A percentile compares a stretch with the other conserved stretches of the same genome.
These are phyloP conservation scores for Pisolithus marmoratus DNA, from an alignment of 768 basidiomycete species.

Conservation along the genomic window DNA sequence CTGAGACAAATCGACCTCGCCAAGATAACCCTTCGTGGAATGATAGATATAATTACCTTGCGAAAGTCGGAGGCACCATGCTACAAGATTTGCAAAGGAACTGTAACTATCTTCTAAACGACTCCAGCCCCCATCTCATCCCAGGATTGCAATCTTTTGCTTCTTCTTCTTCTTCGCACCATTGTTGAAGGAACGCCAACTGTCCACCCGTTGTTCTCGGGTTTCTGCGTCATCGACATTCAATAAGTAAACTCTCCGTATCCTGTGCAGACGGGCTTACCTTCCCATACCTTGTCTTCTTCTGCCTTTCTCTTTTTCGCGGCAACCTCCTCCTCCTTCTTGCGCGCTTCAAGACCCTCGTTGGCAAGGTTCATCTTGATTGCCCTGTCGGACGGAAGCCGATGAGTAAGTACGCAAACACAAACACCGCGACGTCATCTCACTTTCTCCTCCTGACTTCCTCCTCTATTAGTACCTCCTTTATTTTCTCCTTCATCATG, in stretches of 20 bases:
- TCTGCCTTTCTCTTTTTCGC: conserved; percentile 82
- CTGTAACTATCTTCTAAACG: neutral
- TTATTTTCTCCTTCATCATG: conserved; percentile 64
- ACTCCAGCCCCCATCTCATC: conserved; percentile 33
- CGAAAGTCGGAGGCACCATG: too few relatives aligned
- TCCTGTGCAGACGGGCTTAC: conserved; percentile 33
- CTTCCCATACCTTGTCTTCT: conserved; percentile 87
- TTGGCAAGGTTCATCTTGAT: conserved; percentile 89
- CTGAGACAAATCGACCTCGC: too few relatives aligned
- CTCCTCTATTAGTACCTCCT: conserved; percentile 86
- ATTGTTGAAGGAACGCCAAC: conserved; percentile 72
- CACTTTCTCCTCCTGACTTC: conserved; percentile 82
- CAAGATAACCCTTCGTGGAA: too few relatives aligned
- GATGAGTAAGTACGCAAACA: neutral
- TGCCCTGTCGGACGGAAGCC: conserved; percentile 44
- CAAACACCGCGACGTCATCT: conserved; percentile 20
- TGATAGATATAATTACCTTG: too few relatives aligned
- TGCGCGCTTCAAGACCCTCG: conserved; percentile 87
- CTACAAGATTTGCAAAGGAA: too few relatives aligned
- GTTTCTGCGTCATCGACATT: conserved; percentile 39
- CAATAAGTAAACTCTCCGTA: neutral
- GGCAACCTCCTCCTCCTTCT: conserved; percentile 81
- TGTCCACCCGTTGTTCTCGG: conserved; percentile 77
- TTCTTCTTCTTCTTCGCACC: conserved; percentile 81
- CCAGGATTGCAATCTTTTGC: conserved; percentile 58